Base-by-base conservation (phyloP, 495 filamentous ascomycete species). In the Penicillium alfredii region DNA sequence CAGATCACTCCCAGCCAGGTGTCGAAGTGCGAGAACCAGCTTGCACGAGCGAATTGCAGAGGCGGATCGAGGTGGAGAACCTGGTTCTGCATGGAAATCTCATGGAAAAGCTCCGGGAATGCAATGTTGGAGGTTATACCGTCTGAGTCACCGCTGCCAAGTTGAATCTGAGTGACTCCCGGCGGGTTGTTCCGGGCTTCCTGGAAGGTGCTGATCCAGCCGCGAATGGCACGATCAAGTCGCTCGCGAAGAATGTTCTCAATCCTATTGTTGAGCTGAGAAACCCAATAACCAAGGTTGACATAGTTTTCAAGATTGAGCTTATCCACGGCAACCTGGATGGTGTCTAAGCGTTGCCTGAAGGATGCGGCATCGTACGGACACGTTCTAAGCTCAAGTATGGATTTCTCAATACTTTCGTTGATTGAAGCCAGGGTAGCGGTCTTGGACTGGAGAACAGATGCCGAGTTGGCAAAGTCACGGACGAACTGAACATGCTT, bases 61-160 rank as follows among this genome's bases (percentile, higher is more conserved):
- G 92, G 92, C 2, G 92, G 92, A 30, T 95, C 89, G 16, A 99
- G 74, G 47, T 89, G 93, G 33, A 99, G 92, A 49, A 94, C 77
- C 60, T 97, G 93, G 46, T 97, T 96, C 18, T 84, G 84, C 80
- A 97, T 97, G 4, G 86, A 85, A 18, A 99, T 81, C 54, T 97
- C 92, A 51, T 94, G 88, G 19, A 87, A 67, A 25, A 95, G 72
- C 13, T 53, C 59, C 11, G 58, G 63, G 44, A 76, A 73, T 27
- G 58, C 56, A 6, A 73, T 66, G 18, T 71, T 77, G 45, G 79
- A 81, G 42, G 82, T 69, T 6, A 64, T 61, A 9, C 64, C 57
- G 14, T 72, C 63, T 0, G 57, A 35, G 17, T 71, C 58, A 16
- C 63, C 66, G 61, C 39, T 44, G 21, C 20, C 35, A 18, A 43